These are phyloP conservation scores for Solanum boliviense DNA, from an alignment of 257 asterid species.

Conservation along the genomic window DNA sequence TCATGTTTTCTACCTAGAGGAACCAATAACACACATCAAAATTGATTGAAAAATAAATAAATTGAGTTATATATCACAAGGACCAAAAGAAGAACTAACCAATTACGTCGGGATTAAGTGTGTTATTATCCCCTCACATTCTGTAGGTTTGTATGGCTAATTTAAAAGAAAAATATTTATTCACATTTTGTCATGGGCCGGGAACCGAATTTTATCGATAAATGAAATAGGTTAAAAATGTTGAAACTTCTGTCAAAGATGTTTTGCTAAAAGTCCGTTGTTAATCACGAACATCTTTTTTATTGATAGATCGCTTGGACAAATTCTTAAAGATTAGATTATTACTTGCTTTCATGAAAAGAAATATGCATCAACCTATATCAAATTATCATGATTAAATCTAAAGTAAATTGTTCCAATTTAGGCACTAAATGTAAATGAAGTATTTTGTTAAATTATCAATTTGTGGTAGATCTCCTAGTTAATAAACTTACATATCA, in stretches of 20 bases:
- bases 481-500: neutral
- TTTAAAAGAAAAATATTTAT: neutral
- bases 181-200: neutral
- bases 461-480: neutral
- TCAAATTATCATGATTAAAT: neutral
- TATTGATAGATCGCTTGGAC: neutral
- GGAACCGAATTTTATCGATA: neutral
- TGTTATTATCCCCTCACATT: neutral
- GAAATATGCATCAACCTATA: neutral
- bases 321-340: neutral
- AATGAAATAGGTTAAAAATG: neutral
- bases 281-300: neutral
- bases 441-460: neutral
- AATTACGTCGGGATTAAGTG: neutral
- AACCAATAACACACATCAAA: neutral
- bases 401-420: neutral
- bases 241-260: neutral
- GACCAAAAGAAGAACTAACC: neutral
- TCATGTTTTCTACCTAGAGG: neutral
- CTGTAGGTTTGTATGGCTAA: neutral
- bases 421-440: neutral
- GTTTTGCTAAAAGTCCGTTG: neutral
- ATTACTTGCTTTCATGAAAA: neutral
- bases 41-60: neutral
- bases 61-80: too few relatives aligned